Base-by-base conservation (phyloP, 306 rosid species). In the Phaseolus lunatus region DNA sequence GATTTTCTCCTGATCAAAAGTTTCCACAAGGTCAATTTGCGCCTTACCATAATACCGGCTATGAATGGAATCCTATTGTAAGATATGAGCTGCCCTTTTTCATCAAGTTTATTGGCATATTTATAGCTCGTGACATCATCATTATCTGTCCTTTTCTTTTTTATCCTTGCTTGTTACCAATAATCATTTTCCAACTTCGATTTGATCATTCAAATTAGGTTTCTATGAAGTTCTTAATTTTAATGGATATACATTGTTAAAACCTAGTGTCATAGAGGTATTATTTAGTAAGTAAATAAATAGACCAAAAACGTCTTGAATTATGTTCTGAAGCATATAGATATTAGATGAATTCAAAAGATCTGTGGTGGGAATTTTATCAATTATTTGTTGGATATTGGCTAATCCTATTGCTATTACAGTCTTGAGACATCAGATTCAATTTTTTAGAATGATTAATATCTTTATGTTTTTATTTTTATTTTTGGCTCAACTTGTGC, bases 41-140 rank as follows among this genome's bases (percentile, higher is more conserved):
- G 78, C 90, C 94, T 75, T 92, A 94, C 80, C 74, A 65, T 70
- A 84, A 80, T 75, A 78, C 66, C 74, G 79, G 86, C 88, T 85
- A 91, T 47, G 86, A 90, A 66, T 94, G 98, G 98, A 94, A 94
- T 71, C 94, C 97, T 67, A 83, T 47, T 83, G 98, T 94, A 88
- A 19, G 96, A 75, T 66, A 20, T 48, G 56, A 39, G 52, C 71
- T 79, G 39, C 75, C 14, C 37, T 57, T 59, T 70, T 39, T 50
- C 45, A 56, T 41, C 15, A 41, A 18, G 63, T 75, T 70, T 78
- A 65, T 47, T 24, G 26, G 37, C 43, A 48, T 33, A 44, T 61
- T 58, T 44, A 66, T 41, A 76, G 24, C 62, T 62, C 75, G 1
- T 52, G 58, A 47, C 44, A 22, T 18, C 37, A 53, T 79, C 16